These are phyloP conservation scores for Colletotrichum sp. DNA, from an alignment of 2,329 filamentous ascomycete genomes.

Conservation along the genomic window DNA sequence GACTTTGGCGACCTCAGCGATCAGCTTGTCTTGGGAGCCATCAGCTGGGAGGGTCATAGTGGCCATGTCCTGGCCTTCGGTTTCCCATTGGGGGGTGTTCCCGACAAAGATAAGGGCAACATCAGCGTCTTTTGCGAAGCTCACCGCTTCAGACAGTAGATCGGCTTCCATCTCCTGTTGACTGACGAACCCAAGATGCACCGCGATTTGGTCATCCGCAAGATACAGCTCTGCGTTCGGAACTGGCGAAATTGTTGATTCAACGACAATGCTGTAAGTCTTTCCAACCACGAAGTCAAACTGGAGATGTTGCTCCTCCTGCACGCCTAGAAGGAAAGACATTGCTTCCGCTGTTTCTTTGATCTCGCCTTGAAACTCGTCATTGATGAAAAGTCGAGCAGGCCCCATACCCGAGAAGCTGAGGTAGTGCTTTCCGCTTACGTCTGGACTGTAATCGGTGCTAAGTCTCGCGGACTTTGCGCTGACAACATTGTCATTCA, in stretches of 20 bases:
- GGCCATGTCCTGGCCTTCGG: slow-evolving; percentile 70
- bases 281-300: background rate
- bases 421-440: slow-evolving; percentile 32
- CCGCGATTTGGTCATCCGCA: background rate
- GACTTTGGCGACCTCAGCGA: slow-evolving; percentile 57
- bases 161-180: slow-evolving; percentile 10
- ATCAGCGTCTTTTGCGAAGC: slow-evolving; percentile 63
- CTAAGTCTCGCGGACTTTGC: background rate
- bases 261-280: slow-evolving; percentile 61
- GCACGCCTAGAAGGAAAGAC: slow-evolving; percentile 70
- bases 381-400: slow-evolving; percentile 67
- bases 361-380: slow-evolving; percentile 56
- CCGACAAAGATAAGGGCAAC: slow-evolving; percentile 61
- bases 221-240: background rate
- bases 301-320: slow-evolving; percentile 26
- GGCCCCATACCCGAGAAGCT: slow-evolving; percentile 50
- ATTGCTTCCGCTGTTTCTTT: slow-evolving; percentile 56
- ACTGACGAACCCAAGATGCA: background rate
- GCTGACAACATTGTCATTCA: background rate
- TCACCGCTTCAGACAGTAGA: slow-evolving; percentile 51
- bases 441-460: background rate
- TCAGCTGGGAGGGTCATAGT: slow-evolving; percentile 71
- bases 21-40: slow-evolving; percentile 59
- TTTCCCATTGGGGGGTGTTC: slow-evolving; percentile 67
- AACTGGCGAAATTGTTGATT: slow-evolving; percentile 42